Conservation (phyloP, 2,329 filamentous ascomycete genomes). For the Botryotinia narcissicola region DNA sequence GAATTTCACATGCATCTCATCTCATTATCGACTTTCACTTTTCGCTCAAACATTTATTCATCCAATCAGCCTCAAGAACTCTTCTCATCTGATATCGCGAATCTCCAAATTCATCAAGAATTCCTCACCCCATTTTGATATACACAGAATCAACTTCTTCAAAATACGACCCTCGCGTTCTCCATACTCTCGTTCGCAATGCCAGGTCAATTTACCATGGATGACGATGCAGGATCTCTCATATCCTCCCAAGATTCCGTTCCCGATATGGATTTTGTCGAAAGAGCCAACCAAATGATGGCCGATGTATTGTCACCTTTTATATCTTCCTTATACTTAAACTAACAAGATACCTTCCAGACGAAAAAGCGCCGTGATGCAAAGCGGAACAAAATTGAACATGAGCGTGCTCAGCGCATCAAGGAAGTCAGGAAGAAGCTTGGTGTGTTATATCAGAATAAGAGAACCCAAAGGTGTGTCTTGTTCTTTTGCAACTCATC, state of each 20-base stretch:
- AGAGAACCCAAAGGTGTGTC: slow-evolving; percentile 34
- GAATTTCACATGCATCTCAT: slow-evolving; percentile 2
- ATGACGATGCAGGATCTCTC: not conserved
- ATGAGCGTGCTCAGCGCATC: slow-evolving; percentile 29
- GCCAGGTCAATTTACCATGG: not conserved
- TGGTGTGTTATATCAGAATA: slow-evolving; percentile 28
- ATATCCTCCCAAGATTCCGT: not conserved
- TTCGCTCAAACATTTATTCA: not conserved
- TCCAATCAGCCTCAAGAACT: not conserved
- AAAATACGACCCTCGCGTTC: not conserved
- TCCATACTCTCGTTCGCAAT: not conserved
- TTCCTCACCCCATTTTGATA: not conserved
- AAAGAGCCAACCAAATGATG: slow-evolving; percentile 11
- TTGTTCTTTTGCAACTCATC: not conserved
- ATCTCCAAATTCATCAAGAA: not conserved
- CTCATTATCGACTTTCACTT: not conserved
- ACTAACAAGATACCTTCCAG: slow-evolving; percentile 23
- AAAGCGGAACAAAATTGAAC: slow-evolving; percentile 34
- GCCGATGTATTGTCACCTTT: not conserved
- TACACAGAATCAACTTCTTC: not conserved
- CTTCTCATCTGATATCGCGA: not conserved
- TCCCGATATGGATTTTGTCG: not conserved
- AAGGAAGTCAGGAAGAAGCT: slow-evolving; percentile 32
- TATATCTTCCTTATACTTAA: not conserved
- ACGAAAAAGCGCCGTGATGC: slow-evolving; percentile 31